Evolutionary conservation across 1,284 basidiomycete genomes (phyloP).

Genomic region (Austroboletus rostrupii): DNA sequence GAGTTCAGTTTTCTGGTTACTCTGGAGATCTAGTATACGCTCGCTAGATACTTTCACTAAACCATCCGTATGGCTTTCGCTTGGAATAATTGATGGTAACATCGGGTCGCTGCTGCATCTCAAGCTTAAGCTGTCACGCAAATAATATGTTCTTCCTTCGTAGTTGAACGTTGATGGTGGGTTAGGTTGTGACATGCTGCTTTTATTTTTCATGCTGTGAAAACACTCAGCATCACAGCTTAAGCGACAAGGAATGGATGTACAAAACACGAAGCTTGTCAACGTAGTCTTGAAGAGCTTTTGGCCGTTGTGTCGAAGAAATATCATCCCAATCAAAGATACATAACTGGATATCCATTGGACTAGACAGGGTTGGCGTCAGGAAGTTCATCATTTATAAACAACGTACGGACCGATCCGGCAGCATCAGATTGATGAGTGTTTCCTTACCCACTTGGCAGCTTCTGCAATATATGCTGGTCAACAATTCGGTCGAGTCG

Average conservation of each 20-base stretch:
- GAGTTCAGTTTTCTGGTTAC: slow-evolving; percentile 44
- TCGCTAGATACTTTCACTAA: slow-evolving; percentile 36
- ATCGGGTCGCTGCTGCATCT: slow-evolving; percentile 42
- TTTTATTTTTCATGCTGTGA: slow-evolving; percentile 25
- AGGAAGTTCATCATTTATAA: slow-evolving; percentile 5
- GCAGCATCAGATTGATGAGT: slow-evolving; percentile 49
- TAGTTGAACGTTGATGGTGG: slow-evolving; percentile 49
- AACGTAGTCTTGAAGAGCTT: slow-evolving; percentile 42
- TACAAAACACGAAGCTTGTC: slow-evolving; percentile 43
- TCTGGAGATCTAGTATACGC: slow-evolving; percentile 52
- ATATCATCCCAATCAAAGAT: slow-evolving; percentile 35
- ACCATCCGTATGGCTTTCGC: slow-evolving; percentile 1
- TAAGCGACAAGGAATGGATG: slow-evolving; percentile 19
- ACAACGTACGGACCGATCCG: slow-evolving; percentile 45
- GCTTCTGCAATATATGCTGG: background rate
- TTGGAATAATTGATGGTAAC: slow-evolving; percentile 3
- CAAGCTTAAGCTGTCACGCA: slow-evolving; percentile 48
- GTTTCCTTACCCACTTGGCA: slow-evolving; percentile 26
- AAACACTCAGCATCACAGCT: slow-evolving; percentile 15
- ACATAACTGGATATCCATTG: slow-evolving; percentile 48
- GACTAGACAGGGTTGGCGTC: slow-evolving; percentile 31
- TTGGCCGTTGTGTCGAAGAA: slow-evolving; percentile 35
- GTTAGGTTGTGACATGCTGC: slow-evolving; percentile 37
- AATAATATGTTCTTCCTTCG: slow-evolving; percentile 42
- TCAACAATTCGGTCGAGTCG: background rate